These are phyloP conservation scores for Arxiozyma telluris DNA, from an alignment of 1,139 yeast genomes.

Conservation along the genomic window DNA sequence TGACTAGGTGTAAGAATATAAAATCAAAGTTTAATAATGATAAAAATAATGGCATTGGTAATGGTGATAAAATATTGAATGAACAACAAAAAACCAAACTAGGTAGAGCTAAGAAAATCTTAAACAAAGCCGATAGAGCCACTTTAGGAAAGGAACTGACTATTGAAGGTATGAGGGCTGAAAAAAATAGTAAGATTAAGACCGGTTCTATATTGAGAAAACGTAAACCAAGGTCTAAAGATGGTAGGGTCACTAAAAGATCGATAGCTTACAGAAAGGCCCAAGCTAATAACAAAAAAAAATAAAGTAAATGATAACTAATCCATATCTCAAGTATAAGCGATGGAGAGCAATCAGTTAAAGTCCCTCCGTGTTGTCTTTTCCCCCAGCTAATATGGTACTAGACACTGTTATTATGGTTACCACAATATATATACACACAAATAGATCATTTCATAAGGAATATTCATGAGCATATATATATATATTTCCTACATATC, in stretches of 20 bases:
- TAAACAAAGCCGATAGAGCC: constrained; percentile 75
- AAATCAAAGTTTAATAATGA: constrained; percentile 25
- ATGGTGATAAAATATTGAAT: constrained; percentile 31
- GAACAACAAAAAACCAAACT: constrained; percentile 66
- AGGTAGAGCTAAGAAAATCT: constrained; percentile 66
- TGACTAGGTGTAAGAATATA: constrained; percentile 66
- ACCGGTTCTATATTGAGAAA: constrained; percentile 46
- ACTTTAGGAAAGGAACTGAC: constrained; percentile 43
- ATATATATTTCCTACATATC: too few species aligned
- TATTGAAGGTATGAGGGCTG: constrained; percentile 79
- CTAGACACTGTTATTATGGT: neutral
- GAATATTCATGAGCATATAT: neutral
- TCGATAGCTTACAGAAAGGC: constrained; percentile 29
- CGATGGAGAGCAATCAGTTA: neutral
- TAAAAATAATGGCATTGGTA: constrained; percentile 10
- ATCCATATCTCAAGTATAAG: neutral
- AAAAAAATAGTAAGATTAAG: constrained; percentile 47
- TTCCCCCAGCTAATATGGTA: neutral
- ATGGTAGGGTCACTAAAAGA: constrained; percentile 32
- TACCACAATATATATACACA: neutral
- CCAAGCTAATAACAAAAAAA: constrained; percentile 5
- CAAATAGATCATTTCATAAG: too few species aligned
- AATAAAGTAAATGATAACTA: neutral
- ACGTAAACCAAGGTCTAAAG: constrained; percentile 50
- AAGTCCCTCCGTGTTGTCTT: neutral